These are phyloP conservation scores for Naematelia encephala DNA, from an alignment of 768 basidiomycete species.

Conservation along the genomic window DNA sequence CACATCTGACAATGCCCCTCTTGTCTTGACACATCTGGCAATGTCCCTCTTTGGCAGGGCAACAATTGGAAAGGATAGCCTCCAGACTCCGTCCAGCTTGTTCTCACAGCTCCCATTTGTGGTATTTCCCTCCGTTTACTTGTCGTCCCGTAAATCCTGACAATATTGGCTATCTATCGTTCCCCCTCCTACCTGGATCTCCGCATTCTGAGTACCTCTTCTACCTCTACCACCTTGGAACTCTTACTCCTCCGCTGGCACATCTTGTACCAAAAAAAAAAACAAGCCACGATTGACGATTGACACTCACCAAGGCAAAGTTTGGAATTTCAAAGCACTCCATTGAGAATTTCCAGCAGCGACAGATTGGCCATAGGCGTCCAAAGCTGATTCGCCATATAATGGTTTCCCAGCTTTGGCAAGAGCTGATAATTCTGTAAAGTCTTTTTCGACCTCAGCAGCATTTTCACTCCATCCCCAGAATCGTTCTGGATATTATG, in stretches of 20 bases:
- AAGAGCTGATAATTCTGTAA: constrained; percentile 71
- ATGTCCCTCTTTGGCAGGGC: too few relatives aligned
- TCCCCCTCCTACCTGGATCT: not conserved
- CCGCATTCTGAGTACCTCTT: not conserved
- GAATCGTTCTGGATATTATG: too few relatives aligned
- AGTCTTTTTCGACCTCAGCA: constrained; percentile 72
- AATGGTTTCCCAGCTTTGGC: constrained; percentile 75
- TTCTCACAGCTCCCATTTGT: not conserved
- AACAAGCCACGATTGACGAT: not conserved
- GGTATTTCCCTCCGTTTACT: too few relatives aligned
- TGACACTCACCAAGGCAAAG: constrained; percentile 68
- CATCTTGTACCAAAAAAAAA: not conserved
- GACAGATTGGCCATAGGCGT: constrained; percentile 77
- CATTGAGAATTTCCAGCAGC: constrained; percentile 85
- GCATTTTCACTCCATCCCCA: constrained; percentile 50
- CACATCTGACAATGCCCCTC: not conserved
- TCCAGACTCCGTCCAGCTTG: not conserved
- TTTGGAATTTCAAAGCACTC: constrained; percentile 87
- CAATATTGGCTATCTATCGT: too few relatives aligned
- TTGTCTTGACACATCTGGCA: not conserved
- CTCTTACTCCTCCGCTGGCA: not conserved
- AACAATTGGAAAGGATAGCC: too few relatives aligned
- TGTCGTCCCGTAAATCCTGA: too few relatives aligned
- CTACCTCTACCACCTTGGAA: not conserved
- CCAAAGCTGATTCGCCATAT: constrained; percentile 78